These are phyloP conservation scores for Hansfordia pulvinata DNA, from an alignment of 2,329 filamentous ascomycete genomes.

Conservation along the genomic window DNA sequence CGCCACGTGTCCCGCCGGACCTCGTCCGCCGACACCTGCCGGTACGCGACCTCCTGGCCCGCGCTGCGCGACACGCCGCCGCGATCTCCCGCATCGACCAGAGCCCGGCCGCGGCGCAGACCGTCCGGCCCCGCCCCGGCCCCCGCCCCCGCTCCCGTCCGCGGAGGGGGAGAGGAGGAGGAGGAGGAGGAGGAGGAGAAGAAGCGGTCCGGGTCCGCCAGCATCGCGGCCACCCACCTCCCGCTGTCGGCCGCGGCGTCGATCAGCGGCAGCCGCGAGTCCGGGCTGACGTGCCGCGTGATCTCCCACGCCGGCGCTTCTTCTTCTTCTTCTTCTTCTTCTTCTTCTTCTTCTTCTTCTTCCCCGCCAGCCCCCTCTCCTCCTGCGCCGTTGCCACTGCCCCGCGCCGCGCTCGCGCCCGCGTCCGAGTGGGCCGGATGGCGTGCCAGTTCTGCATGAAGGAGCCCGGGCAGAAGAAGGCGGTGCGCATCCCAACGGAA, in stretches of 20 bases:
- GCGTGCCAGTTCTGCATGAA: conserved; percentile 1
- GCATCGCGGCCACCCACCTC: conserved; percentile 1
- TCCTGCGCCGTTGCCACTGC: too few species aligned
- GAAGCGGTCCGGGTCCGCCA: neutral
- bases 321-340: too few species aligned
- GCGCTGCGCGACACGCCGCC: neutral
- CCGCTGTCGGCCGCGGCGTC: neutral
- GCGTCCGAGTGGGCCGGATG: too few species aligned
- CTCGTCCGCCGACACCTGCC: neutral
- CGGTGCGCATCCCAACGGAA: too few species aligned
- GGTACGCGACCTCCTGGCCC: conserved; percentile 1
- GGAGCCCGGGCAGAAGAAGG: neutral
- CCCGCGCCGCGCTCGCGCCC: too few species aligned
- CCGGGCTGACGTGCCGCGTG: neutral
- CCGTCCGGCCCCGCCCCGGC: neutral
- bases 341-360: too few species aligned
- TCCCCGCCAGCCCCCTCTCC: too few species aligned
- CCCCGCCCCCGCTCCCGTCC: too few species aligned
- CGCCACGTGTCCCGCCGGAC: too few species aligned
- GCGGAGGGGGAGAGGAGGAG: too few species aligned
- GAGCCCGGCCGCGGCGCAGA: neutral
- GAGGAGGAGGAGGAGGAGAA: too few species aligned
- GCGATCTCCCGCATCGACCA: conserved; percentile 1
- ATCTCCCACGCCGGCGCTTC: too few species aligned
- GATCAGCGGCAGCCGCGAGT: neutral